These are phyloP conservation scores for Keqinozyma sinolaborantium DNA, from an alignment of 1,139 yeast genomes.

Conservation along the genomic window DNA sequence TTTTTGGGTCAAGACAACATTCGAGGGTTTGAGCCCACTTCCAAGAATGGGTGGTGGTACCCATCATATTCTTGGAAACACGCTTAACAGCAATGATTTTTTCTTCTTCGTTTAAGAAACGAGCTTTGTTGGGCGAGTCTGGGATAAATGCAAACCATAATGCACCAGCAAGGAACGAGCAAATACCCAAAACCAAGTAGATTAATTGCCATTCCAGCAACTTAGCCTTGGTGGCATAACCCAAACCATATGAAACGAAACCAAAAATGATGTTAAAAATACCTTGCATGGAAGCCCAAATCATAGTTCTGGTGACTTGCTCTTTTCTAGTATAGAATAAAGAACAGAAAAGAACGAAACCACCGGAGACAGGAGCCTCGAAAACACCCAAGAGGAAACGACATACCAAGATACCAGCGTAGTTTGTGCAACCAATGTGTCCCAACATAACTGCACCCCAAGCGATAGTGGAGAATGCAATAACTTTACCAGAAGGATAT, in stretches of 20 bases:
- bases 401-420: slow-evolving; percentile 48
- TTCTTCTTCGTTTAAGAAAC: slow-evolving; percentile 18
- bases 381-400: slow-evolving; percentile 41
- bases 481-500: slow-evolving; percentile 50
- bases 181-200: slow-evolving; percentile 43
- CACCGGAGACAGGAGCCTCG: slow-evolving; percentile 33
- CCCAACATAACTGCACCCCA: slow-evolving; percentile 52
- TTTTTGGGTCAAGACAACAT: slow-evolving; percentile 40
- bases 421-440: slow-evolving; percentile 39
- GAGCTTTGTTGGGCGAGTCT: slow-evolving; percentile 12
- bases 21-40: slow-evolving; percentile 41
- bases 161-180: slow-evolving; percentile 14
- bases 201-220: slow-evolving; percentile 21
- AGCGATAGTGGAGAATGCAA: slow-evolving; percentile 36
- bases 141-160: slow-evolving; percentile 12
- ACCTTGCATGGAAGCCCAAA: slow-evolving; percentile 25
- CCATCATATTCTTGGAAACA: slow-evolving; percentile 16
- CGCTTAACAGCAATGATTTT: slow-evolving; percentile 9
- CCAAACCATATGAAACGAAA: slow-evolving; percentile 28
- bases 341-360: slow-evolving; percentile 20
- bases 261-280: slow-evolving; percentile 27
- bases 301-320: slow-evolving; percentile 29
- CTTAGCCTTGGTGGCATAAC: slow-evolving; percentile 20
- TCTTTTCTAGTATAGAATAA: slow-evolving; percentile 21
- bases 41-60: slow-evolving; percentile 44